Percentiles rank a stretch among this genome's conserved stretches.
Conservation (phyloP, 1,284 basidiomycete species). For the Ustilago sp. region DNA sequence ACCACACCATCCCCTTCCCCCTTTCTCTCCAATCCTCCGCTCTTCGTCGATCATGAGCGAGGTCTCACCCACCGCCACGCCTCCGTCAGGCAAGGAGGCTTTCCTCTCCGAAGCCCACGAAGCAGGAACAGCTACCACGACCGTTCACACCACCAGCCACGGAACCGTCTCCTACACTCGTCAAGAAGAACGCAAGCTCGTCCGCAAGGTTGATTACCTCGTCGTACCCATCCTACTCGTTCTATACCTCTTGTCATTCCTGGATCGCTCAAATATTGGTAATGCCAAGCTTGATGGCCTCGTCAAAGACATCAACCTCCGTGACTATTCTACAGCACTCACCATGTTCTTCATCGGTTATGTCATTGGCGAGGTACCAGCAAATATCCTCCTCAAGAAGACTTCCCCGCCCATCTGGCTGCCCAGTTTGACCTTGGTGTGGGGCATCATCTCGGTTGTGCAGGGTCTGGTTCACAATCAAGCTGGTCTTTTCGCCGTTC, state of each 20-base stretch:
- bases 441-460: conserved; percentile 76
- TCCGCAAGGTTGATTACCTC: conserved; percentile 58
- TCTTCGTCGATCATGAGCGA: conserved; percentile 22
- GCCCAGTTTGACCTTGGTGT: conserved; percentile 74
- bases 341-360: conserved; percentile 59
- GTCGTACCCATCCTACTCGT: conserved; percentile 57
- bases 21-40: neutral
- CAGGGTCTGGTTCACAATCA: conserved; percentile 75
- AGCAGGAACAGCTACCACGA: conserved; percentile 7
- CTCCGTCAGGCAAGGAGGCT: conserved; percentile 20
- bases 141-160: conserved; percentile 21
- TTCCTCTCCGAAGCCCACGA: conserved; percentile 28
- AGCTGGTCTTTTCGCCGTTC: conserved; percentile 74
- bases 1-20: no score
- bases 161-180: conserved; percentile 44
- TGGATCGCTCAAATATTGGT: conserved; percentile 58
- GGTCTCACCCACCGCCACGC: conserved; percentile 13
- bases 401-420: conserved; percentile 76
- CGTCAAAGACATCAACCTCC: conserved; percentile 45
- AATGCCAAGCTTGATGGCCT: conserved; percentile 59
- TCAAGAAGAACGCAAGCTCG: conserved; percentile 48
- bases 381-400: conserved; percentile 72
- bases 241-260: conserved; percentile 49
- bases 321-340: conserved; percentile 48
- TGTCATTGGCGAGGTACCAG: conserved; percentile 54